Percentiles rank a stretch among this genome's conserved stretches.
Evolutionary conservation across 495 filamentous ascomycete species (phyloP).

Genomic region (Podospora pseudoanserina): DNA sequence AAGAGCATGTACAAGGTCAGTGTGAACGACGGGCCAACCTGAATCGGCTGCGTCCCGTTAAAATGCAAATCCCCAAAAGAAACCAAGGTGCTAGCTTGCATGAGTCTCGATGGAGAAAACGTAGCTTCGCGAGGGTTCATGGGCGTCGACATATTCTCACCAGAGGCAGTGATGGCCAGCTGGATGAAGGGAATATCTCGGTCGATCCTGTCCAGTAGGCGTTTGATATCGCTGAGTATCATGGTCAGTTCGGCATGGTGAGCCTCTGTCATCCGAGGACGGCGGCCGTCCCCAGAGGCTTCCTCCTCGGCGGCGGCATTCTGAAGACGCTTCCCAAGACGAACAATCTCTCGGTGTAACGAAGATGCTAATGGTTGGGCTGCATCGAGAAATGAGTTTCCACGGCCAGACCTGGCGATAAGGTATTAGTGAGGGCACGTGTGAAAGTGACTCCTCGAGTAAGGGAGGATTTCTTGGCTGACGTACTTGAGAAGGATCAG

Average conservation of each 20-base stretch:
- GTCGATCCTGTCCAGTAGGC: constrained; percentile 75
- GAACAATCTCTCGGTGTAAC: constrained; percentile 83
- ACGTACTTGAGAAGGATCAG: constrained; percentile 84
- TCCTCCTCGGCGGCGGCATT: constrained; percentile 63
- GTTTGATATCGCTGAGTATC: constrained; percentile 73
- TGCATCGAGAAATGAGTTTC: constrained; percentile 91
- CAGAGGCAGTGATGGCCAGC: constrained; percentile 92
- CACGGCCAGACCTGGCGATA: constrained; percentile 68
- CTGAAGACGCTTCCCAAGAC: constrained; percentile 72
- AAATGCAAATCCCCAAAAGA: constrained; percentile 87
- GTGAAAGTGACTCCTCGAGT: not conserved
- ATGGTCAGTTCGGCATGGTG: constrained; percentile 59
- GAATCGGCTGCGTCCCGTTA: constrained; percentile 60
- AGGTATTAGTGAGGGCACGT: constrained; percentile 8
- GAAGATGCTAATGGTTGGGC: constrained; percentile 82
- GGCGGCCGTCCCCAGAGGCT: constrained; percentile 47
- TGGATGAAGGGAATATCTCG: constrained; percentile 92
- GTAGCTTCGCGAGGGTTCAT: constrained; percentile 57
- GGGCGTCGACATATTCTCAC: constrained; percentile 74
- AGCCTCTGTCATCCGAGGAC: constrained; percentile 37
- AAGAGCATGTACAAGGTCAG: constrained; percentile 98
- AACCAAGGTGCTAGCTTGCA: constrained; percentile 92
- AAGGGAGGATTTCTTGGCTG: not conserved
- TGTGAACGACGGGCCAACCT: constrained; percentile 84
- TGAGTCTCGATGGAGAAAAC: constrained; percentile 82